Evolutionary conservation across 192 early-diverging fungal species (phyloP), one percentile per base, ranked within the genome.

Genomic region (Umbelopsis ramanniana): DNA sequence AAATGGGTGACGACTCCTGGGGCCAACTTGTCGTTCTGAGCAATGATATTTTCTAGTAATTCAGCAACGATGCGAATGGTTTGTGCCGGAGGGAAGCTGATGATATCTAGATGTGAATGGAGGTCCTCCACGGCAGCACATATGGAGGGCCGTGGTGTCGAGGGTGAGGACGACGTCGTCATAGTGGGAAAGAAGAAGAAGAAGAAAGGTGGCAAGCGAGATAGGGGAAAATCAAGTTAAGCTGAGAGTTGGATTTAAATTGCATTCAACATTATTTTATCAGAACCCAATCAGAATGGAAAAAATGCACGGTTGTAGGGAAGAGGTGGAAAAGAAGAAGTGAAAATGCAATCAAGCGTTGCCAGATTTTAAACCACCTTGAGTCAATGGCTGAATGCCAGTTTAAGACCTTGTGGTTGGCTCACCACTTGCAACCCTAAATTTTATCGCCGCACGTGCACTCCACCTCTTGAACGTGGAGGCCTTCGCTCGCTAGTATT

Each of bases 1-100:
- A 94, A 94, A 43, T 86, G 86, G 3, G 91, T 92, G 47, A 86
- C 74, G 19, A 60, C 73, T n/a, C 19, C 66, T 19, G 53, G 19
- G 6, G 68, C 46, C 33, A 82, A 73, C 11, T 78, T 66, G 57
- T 88, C 85, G 70, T 86, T 88, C 63, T 82, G 76, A 0, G 74
- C 74, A 38, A 85, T 79, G 57, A 88, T 85, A 17, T 80, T 82
- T 54, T 86, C 82, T 21, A 88, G 69, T 40, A 86, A 72, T 24
- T 81, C 73, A 2, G 86, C 77, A 21, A 88, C 84, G 22, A 88
- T 52, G 23, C 78, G 75, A 0, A 88, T 71, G 12, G 86, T 81
- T 46, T 83, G 75, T 12, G 72, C 72, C 0, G 81, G 77, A 37
- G 86, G 74, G 35, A 78, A 84, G 29, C 82, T 78, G 46, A 77